These are phyloP conservation scores for Grifola frondosa DNA, from an alignment of 1,284 basidiomycete species.

Conservation along the genomic window DNA sequence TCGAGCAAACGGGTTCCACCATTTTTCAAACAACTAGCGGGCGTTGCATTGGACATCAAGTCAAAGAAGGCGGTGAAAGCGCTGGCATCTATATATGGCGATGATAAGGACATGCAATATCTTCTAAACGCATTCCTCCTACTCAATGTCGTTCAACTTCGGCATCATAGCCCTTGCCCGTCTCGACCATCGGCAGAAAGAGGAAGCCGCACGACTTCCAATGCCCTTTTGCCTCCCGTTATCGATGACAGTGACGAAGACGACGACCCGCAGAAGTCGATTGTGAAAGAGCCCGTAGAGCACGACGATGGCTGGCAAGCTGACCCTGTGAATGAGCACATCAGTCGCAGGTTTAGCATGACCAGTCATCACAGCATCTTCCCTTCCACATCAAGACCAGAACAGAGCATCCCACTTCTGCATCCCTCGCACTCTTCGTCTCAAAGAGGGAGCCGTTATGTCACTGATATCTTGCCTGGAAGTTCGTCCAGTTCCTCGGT, in stretches of 20 bases:
- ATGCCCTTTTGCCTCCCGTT: constrained; percentile 20
- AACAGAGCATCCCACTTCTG: constrained; percentile 28
- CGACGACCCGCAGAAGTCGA: constrained; percentile 2
- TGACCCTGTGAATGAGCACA: constrained; percentile 7
- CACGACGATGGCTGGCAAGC: constrained; percentile 14
- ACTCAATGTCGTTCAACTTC: constrained; percentile 59
- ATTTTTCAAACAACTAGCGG: constrained; percentile 71
- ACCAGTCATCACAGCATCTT: constrained; percentile 17
- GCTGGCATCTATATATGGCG: constrained; percentile 11
- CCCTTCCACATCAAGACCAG: constrained; percentile 18
- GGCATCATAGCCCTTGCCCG: constrained; percentile 47
- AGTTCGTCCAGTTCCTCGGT: constrained; percentile 11
- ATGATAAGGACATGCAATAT: constrained; percentile 41
- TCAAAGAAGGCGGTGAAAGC: constrained; percentile 28
- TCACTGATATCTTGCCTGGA: constrained; percentile 17
- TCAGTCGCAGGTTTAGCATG: constrained; percentile 16
- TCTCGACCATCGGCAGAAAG: constrained; percentile 41
- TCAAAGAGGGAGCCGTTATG: constrained; percentile 23
- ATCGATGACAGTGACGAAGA: constrained; percentile 18
- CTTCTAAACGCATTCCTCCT: constrained; percentile 60
- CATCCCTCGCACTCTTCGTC: constrained; percentile 23
- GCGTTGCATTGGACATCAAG: constrained; percentile 57
- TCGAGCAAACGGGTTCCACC: constrained; percentile 72
- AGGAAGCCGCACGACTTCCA: constrained; percentile 19
- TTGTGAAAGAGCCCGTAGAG: constrained; percentile 9